These are phyloP conservation scores for Metarhizium rileyi DNA, from an alignment of 2,329 filamentous ascomycete species.

Conservation along the genomic window DNA sequence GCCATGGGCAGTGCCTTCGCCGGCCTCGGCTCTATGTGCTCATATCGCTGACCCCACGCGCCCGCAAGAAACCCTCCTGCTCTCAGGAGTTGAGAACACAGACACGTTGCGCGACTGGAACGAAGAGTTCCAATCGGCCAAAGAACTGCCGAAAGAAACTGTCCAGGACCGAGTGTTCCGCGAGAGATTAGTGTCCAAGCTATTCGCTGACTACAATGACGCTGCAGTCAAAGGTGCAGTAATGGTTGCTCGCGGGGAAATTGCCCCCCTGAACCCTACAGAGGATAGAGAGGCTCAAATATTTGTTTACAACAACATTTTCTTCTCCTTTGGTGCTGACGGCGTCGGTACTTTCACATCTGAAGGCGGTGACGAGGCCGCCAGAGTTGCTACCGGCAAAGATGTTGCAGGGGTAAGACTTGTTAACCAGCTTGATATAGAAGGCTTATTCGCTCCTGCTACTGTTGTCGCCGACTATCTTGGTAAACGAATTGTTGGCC, in stretches of 20 bases:
- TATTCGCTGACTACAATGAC: constrained; percentile 96
- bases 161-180: constrained; percentile 95
- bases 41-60: constrained; percentile 80
- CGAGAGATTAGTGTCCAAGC: constrained; percentile 85
- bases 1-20: constrained; percentile 77
- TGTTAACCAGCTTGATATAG: constrained; percentile 95
- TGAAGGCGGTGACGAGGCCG: constrained; percentile 93
- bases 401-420: constrained; percentile 89
- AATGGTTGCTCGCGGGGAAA: constrained; percentile 83
- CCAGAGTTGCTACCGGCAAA: constrained; percentile 90
- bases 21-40: constrained; percentile 51
- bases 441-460: constrained; percentile 86
- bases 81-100: constrained; percentile 84
- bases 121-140: constrained; percentile 95
- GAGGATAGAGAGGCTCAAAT: constrained; percentile 91
- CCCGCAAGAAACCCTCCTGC: constrained; percentile 84
- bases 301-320: constrained; percentile 99
- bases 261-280: constrained; percentile 88
- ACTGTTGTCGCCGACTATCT: constrained; percentile 96
- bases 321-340: constrained; percentile 97
- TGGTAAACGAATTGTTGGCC: constrained; percentile 91
- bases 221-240: constrained; percentile 87
- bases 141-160: constrained; percentile 85
- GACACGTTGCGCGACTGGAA: constrained; percentile 98
- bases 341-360: constrained; percentile 95